These are phyloP conservation scores for Candida tunisiensis DNA, from an alignment of 1,139 yeast species.

Conservation along the genomic window DNA sequence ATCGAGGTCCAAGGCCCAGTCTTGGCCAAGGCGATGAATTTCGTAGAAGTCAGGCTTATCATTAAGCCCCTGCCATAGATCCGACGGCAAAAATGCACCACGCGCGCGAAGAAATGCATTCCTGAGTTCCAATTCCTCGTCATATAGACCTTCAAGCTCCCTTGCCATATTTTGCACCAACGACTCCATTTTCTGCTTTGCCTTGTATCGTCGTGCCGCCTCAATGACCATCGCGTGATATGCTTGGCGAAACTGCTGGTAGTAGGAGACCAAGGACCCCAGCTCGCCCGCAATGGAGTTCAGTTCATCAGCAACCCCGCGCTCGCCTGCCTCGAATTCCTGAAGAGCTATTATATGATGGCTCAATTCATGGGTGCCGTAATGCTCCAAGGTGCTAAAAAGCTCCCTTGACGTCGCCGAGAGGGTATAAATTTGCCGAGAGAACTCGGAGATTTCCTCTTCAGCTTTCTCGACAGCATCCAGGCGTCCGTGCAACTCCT, in stretches of 20 bases:
- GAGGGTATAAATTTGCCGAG: no score
- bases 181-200: constrained; percentile 23
- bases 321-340: no score
- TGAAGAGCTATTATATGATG: no score
- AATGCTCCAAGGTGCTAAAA: no score
- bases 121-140: background rate
- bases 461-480: background rate
- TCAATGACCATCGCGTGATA: constrained; percentile 35
- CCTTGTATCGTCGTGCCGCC: constrained; percentile 27
- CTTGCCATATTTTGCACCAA: constrained; percentile 22
- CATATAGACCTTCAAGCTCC: background rate
- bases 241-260: constrained; percentile 28
- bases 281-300: constrained; percentile 13
- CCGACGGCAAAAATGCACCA: background rate
- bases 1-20: no score
- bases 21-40: background rate
- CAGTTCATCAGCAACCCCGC: no score
- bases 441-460: background rate
- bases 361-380: no score
- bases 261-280: constrained; percentile 27
- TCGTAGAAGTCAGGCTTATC: background rate
- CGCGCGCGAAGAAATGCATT: background rate
- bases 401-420: no score
- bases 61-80: background rate
- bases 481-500: background rate